Percentiles rank a stretch among this genome's conserved stretches.
These are phyloP conservation scores for Pleurotus salmoneostramineus DNA, from an alignment of 768 basidiomycete genomes.

Conservation along the genomic window DNA sequence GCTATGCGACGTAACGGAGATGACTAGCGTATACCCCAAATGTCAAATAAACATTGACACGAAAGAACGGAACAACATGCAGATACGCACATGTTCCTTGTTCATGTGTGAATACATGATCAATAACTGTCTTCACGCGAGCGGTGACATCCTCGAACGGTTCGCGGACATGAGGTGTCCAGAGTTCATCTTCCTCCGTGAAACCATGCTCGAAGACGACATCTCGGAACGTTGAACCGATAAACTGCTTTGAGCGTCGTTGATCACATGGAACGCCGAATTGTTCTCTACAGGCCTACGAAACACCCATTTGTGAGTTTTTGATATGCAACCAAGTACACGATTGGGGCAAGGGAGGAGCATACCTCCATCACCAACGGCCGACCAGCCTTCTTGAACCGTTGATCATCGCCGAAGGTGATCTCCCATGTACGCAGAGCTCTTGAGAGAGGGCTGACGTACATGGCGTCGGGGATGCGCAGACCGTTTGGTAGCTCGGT, in stretches of 20 bases:
- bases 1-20: conserved; percentile 68
- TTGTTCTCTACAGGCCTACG: conserved; percentile 63
- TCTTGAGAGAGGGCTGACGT: conserved; percentile 61
- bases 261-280: conserved; percentile 69
- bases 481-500: conserved; percentile 38
- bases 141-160: conserved; percentile 35
- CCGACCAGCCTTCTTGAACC: conserved; percentile 18
- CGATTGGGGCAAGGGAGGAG: neutral
- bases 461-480: conserved; percentile 51
- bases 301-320: neutral
- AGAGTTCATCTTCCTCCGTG: conserved; percentile 61
- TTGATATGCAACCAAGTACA: too few species aligned
- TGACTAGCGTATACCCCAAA: conserved; percentile 33
- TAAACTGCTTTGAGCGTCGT: conserved; percentile 45
- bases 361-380: conserved; percentile 54
- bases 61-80: conserved; percentile 18
- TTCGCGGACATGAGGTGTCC: conserved; percentile 55
- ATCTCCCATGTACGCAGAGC: conserved; percentile 54
- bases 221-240: conserved; percentile 42
- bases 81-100: conserved; percentile 34
- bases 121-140: conserved; percentile 50
- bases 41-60: neutral
- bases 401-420: conserved; percentile 40
- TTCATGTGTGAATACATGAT: conserved; percentile 48
- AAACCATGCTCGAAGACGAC: conserved; percentile 57